Evolutionary conservation across 1,139 yeast genomes (phyloP), one percentile per base, ranked within the genome.

Genomic region (Magnusiomyces tetraspermus): DNA sequence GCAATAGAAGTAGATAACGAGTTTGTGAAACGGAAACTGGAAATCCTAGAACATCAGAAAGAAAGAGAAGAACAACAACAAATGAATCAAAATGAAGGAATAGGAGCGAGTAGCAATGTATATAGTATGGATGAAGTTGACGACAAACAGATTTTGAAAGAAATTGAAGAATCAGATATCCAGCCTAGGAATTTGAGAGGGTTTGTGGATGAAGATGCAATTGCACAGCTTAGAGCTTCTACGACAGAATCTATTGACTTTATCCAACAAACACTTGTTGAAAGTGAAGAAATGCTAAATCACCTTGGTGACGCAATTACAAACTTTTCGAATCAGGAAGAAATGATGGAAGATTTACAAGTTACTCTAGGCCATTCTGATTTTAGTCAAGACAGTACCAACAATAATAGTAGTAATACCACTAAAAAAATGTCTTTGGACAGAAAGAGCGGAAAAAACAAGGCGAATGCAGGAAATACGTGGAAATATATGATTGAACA

Each of bases 161-260:
- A 13, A n/a, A 23, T 24, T 13, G 30, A 31, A 11, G 23, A 17
- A 33, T 22, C 26, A n/a, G 55, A 22, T 52, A 48, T 26, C 51
- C 43, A 40, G 56, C 59, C 43, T 23, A 36, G 50, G 17, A 67
- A 63, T 8, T 62, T 77, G 37, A 69, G 71, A 40, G 76, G 75
- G 51, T 77, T 75, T 59, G 74, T 78, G 1, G 73, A 77, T 2
- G 71, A 66, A 47, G 72, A 70, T 3, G 73, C 73, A 33, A 60
- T 73, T 2, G 61, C 66, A 28, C 58, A 66, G 4, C 59, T 76
- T 44, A 60, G 67, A 36, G 36, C 57, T 52, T 30, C 69, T 61
- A 51, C 60, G 66, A 31, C 57, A 61, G 40, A 70, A 62, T 51
- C 64, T 63, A 49, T 67, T 69, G 55, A 64, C 58, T 36, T 64